These are phyloP conservation scores for Cryptococcus sp. DNA, from an alignment of 1,284 basidiomycete genomes.

Conservation along the genomic window DNA sequence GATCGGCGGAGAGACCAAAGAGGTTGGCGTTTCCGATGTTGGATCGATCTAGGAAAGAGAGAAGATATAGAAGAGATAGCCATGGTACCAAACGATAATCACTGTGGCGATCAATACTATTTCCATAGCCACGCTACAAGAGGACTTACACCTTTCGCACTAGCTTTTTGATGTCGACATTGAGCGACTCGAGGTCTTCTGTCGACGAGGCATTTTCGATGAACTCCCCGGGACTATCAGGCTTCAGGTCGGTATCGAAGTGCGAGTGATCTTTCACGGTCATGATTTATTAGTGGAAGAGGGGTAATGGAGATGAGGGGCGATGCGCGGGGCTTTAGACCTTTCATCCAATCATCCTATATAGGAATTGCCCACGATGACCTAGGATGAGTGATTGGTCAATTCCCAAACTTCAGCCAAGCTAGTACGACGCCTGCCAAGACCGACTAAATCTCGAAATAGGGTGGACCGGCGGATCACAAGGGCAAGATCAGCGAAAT, in stretches of 20 bases:
- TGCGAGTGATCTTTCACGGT: no score
- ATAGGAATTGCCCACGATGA: no score
- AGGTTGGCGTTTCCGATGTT: slow-evolving; percentile 73
- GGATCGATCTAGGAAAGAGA: slow-evolving; percentile 65
- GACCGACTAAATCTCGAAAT: no score
- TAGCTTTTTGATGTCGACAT: background rate
- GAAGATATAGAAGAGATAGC: slow-evolving; percentile 4
- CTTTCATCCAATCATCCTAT: no score
- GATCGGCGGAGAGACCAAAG: slow-evolving; percentile 25
- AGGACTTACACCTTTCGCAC: background rate
- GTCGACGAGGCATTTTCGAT: background rate
- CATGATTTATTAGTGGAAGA: no score
- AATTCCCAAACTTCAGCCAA: no score
- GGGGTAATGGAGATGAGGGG: no score
- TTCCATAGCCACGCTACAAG: background rate
- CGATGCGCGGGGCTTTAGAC: no score
- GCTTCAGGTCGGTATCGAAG: background rate
- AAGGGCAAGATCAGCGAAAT: no score
- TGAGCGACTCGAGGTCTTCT: background rate
- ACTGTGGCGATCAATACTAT: slow-evolving; percentile 1
- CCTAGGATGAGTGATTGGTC: no score
- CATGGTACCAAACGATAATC: slow-evolving; percentile 4
- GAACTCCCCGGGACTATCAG: background rate
- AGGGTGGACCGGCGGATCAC: no score
- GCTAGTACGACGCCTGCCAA: no score